A percentile compares a stretch with the other conserved stretches of the same genome.
Evolutionary conservation across 1,284 basidiomycete genomes (phyloP).

Genomic region (Heterobasidion parviporum): DNA sequence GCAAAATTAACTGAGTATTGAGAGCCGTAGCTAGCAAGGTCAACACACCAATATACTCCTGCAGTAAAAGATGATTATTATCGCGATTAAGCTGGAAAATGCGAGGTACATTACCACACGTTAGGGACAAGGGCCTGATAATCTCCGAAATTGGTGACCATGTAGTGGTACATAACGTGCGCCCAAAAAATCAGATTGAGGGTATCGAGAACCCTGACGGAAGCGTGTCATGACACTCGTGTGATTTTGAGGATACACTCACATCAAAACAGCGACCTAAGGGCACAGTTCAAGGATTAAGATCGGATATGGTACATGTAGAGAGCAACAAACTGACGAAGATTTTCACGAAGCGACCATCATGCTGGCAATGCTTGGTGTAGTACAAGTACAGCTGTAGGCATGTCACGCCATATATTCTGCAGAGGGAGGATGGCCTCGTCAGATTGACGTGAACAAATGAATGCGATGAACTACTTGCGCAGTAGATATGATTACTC

Average conservation of each 20-base stretch:
- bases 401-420: conserved; percentile 8
- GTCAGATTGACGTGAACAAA: background rate
- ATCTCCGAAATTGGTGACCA: conserved; percentile 8
- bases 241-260: background rate
- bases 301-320: background rate
- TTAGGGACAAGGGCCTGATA: conserved; percentile 1
- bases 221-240: background rate
- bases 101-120: background rate
- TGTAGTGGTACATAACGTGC: conserved; percentile 2
- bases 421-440: background rate
- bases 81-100: background rate
- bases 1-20: background rate
- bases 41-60: background rate
- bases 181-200: conserved; percentile 2
- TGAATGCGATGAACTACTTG: background rate
- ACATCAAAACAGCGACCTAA: conserved; percentile 7
- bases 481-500: conserved; percentile 7
- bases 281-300: background rate
- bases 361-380: conserved; percentile 3
- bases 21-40: background rate
- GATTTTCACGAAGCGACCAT: conserved; percentile 2
- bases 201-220: conserved; percentile 2
- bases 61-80: background rate
- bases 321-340: conserved; percentile 1
- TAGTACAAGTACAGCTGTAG: conserved; percentile 8